phyloP scores from a whole-genome alignment of 768 basidiomycete genomes.

The Hygrocybe coccinea region DNA sequence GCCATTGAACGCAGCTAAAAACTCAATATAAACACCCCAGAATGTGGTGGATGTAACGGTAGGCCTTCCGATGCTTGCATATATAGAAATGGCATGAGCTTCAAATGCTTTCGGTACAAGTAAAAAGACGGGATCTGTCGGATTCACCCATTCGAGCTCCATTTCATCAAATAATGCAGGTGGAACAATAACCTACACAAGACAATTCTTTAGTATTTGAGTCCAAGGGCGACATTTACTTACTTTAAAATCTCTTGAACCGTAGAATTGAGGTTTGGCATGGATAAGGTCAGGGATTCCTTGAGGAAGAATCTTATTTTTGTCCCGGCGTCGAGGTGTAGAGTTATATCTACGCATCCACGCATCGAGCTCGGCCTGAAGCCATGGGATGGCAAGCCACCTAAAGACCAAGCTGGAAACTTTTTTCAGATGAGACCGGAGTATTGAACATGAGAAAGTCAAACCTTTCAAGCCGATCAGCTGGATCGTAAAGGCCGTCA shows the following conservation, averaged over 20 bases:
- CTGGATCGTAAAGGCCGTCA: constrained; percentile 26
- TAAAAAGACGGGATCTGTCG: constrained; percentile 31
- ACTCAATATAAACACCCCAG: constrained; percentile 16
- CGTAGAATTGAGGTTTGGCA: constrained; percentile 25
- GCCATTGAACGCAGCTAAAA: background rate
- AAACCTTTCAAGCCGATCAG: constrained; percentile 19
- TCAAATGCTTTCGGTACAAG: constrained; percentile 31
- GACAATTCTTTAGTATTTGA: too few relatives aligned
- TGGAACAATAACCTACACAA: constrained; percentile 13
- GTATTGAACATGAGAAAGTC: background rate
- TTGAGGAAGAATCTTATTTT: constrained; percentile 35
- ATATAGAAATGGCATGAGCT: constrained; percentile 14
- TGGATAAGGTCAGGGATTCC: constrained; percentile 32
- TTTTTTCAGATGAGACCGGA: constrained; percentile 10
- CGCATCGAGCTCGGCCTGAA: constrained; percentile 33
- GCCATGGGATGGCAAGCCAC: constrained; percentile 28
- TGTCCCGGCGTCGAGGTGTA: constrained; percentile 18
- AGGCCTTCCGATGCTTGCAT: constrained; percentile 22
- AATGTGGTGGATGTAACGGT: constrained; percentile 15
- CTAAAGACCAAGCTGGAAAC: constrained; percentile 18
- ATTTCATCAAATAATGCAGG: constrained; percentile 15
- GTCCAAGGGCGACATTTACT: constrained; percentile 9
- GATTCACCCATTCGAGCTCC: constrained; percentile 27
- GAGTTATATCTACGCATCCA: constrained; percentile 23
- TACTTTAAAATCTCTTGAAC: background rate